Conservation (phyloP, 2,329 filamentous ascomycete species). For the Pseudogymnoascus sp. region DNA sequence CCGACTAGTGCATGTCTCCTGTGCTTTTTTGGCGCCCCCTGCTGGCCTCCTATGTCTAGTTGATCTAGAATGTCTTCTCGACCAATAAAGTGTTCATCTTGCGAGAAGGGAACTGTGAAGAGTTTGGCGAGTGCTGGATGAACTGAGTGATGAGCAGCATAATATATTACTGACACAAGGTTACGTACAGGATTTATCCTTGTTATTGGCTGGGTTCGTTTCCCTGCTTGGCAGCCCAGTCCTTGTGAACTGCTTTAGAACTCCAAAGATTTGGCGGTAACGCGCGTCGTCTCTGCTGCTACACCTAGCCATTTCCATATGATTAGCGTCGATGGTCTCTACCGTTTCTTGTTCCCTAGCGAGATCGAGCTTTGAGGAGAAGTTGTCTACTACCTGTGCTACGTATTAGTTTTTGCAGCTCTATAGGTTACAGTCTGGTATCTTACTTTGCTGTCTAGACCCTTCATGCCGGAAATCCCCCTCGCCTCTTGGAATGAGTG, state of each 20-base stretch:
- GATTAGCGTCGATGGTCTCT: conserved; percentile 31
- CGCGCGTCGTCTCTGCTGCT: conserved; percentile 21
- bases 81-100: neutral
- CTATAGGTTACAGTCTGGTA: neutral
- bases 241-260: conserved; percentile 8
- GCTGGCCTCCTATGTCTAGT: neutral
- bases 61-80: neutral
- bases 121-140: neutral
- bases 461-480: conserved; percentile 29
- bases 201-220: neutral
- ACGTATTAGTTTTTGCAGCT: neutral
- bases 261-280: conserved; percentile 17
- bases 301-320: conserved; percentile 35
- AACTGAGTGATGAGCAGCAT: neutral
- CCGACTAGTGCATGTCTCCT: conserved; percentile 12
- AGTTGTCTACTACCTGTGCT: conserved; percentile 8
- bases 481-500: conserved; percentile 33
- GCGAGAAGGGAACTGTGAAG: conserved; percentile 1
- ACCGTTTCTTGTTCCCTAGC: conserved; percentile 21
- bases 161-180: neutral
- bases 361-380: conserved; percentile 22
- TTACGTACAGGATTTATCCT: neutral
- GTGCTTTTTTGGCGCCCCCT: neutral
- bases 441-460: conserved; percentile 27
- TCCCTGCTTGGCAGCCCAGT: neutral